phyloP scores from a whole-genome alignment of 495 filamentous ascomycete species.

The Penicillium steckii region DNA sequence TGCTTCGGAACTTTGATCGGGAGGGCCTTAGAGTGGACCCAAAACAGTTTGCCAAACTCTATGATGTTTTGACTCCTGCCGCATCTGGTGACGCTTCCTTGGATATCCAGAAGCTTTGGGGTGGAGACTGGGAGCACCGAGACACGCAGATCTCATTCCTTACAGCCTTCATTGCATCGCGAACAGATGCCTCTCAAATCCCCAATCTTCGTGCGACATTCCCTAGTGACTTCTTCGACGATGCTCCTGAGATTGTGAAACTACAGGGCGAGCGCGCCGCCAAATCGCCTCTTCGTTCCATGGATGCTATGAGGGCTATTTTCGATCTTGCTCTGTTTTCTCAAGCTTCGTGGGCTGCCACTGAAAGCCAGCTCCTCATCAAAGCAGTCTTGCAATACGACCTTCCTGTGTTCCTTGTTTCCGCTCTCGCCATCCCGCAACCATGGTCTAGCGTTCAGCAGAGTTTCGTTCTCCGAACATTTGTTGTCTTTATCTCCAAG shows the following conservation, averaged over 20 bases:
- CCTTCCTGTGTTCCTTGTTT: constrained; percentile 70
- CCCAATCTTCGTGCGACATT: constrained; percentile 78
- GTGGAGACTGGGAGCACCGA: constrained; percentile 80
- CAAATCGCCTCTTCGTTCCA: constrained; percentile 85
- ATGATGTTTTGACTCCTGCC: constrained; percentile 68
- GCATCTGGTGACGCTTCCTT: constrained; percentile 59
- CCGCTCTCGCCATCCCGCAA: constrained; percentile 66
- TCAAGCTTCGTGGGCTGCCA: constrained; percentile 59
- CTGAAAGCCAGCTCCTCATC: constrained; percentile 62
- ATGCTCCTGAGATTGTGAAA: constrained; percentile 66
- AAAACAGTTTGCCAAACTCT: constrained; percentile 76
- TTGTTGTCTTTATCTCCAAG: constrained; percentile 61
- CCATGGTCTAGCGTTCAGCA: constrained; percentile 64
- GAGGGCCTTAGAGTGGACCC: constrained; percentile 70
- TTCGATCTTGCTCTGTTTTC: constrained; percentile 74
- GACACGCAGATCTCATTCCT: constrained; percentile 90
- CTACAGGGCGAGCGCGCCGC: constrained; percentile 69
- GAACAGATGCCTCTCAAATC: constrained; percentile 79
- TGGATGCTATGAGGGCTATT: constrained; percentile 78
- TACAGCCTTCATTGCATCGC: constrained; percentile 72
- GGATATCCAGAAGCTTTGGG: constrained; percentile 86
- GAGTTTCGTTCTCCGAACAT: constrained; percentile 58
- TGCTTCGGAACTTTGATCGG: constrained; percentile 82
- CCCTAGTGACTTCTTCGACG: constrained; percentile 69
- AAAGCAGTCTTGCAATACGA: constrained; percentile 50